phyloP scores from a whole-genome alignment of 2,329 filamentous ascomycete species.

The Aureobasidium sp. region DNA sequence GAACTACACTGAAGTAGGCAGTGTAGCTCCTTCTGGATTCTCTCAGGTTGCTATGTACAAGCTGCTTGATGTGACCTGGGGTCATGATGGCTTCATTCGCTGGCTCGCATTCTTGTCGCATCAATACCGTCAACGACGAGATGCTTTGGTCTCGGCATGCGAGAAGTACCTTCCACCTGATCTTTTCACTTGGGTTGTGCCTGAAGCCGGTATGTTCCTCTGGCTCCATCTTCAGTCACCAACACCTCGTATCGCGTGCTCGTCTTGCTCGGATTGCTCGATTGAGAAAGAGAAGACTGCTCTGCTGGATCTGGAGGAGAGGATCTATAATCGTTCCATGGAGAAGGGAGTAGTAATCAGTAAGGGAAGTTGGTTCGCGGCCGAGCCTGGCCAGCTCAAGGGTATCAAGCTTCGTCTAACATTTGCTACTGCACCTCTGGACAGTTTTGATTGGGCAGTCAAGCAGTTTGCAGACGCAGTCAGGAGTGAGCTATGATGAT shows the following conservation, averaged over 20 bases:
- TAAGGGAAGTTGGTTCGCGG: constrained; percentile 8
- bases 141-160: constrained; percentile 25
- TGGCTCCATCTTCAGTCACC: constrained; percentile 20
- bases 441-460: constrained; percentile 9
- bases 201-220: constrained; percentile 25
- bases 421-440: constrained; percentile 3
- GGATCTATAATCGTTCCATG: constrained; percentile 3
- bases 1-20: constrained; percentile 22
- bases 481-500: neutral
- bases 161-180: constrained; percentile 22
- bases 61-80: constrained; percentile 28
- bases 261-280: neutral
- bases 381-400: neutral
- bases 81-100: constrained; percentile 26
- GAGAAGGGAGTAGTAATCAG: constrained; percentile 7
- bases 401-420: constrained; percentile 6
- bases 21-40: constrained; percentile 22
- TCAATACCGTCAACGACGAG: constrained; percentile 23
- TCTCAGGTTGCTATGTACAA: constrained; percentile 29
- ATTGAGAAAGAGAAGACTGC: constrained; percentile 1
- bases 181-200: constrained; percentile 22
- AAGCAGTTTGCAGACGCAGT: constrained; percentile 10
- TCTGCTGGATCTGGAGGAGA: constrained; percentile 2
- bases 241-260: neutral
- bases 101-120: constrained; percentile 25